These are phyloP conservation scores for Dothistroma pini DNA, from an alignment of 2,329 filamentous ascomycete species.

Conservation along the genomic window DNA sequence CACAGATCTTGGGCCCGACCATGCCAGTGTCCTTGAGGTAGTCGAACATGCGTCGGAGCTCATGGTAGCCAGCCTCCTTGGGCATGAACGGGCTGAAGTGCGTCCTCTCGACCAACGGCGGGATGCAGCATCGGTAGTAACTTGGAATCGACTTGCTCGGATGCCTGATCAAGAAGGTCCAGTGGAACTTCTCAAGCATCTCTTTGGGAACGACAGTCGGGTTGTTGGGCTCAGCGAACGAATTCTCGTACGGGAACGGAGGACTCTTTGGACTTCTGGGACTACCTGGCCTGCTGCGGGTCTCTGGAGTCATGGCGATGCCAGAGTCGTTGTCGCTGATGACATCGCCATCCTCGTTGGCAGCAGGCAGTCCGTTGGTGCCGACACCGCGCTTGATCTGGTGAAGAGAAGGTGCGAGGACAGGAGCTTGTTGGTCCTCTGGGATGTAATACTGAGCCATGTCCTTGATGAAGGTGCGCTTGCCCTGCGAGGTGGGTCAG, in stretches of 20 bases:
- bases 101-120: conserved; percentile 75
- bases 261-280: conserved; percentile 25
- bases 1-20: conserved; percentile 64
- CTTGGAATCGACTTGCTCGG: conserved; percentile 88
- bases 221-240: conserved; percentile 63
- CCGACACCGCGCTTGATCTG: conserved; percentile 57
- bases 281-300: conserved; percentile 24
- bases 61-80: conserved; percentile 82
- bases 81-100: conserved; percentile 86
- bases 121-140: conserved; percentile 90
- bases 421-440: conserved; percentile 63
- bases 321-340: conserved; percentile 29
- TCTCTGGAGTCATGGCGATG: conserved; percentile 22
- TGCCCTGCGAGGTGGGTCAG: conserved; percentile 55
- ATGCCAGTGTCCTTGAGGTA: conserved; percentile 67
- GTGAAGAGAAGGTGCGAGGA: conserved; percentile 72
- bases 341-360: conserved; percentile 32
- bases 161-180: conserved; percentile 94
- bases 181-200: conserved; percentile 78
- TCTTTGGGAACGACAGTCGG: conserved; percentile 78
- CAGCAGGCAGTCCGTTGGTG: conserved; percentile 38
- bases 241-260: conserved; percentile 56
- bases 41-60: conserved; percentile 83
- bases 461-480: conserved; percentile 96
- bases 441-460: conserved; percentile 91